Percentiles rank a stretch among this genome's conserved stretches.
Evolutionary conservation across 495 filamentous ascomycete species (phyloP).

Genomic region (Penicillium subrubescens): DNA sequence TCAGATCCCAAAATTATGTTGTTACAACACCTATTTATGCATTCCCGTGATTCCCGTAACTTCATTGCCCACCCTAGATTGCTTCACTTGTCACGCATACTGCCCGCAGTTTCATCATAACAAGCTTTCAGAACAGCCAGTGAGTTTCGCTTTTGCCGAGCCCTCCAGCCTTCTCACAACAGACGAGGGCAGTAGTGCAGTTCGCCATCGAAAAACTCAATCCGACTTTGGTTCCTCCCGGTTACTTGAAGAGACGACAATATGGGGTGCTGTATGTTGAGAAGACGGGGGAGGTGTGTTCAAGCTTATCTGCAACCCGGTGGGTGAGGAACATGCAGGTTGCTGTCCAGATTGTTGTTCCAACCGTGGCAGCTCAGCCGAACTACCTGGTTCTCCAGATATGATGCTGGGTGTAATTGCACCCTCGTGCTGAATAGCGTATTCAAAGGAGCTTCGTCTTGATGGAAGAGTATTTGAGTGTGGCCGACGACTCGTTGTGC

Average conservation of each 20-base stretch:
- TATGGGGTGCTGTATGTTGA: background rate
- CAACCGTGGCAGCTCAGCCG: background rate
- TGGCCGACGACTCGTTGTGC: background rate
- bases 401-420: background rate
- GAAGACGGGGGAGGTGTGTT: background rate
- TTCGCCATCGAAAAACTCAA: background rate
- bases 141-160: background rate
- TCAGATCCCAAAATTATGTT: background rate
- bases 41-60: background rate
- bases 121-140: background rate
- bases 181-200: background rate
- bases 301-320: background rate
- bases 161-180: background rate
- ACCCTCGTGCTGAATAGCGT: background rate
- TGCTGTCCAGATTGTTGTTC: background rate
- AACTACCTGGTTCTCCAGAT: background rate
- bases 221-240: background rate
- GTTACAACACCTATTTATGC: background rate
- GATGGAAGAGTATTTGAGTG: slow-evolving; percentile 23
- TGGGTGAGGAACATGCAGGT: background rate
- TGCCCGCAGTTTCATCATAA: background rate
- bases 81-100: background rate
- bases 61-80: background rate
- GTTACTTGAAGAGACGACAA: background rate
- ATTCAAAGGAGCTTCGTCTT: background rate